phyloP scores from a whole-genome alignment of 495 filamentous ascomycete genomes.

The Sporormia fimetaria region DNA sequence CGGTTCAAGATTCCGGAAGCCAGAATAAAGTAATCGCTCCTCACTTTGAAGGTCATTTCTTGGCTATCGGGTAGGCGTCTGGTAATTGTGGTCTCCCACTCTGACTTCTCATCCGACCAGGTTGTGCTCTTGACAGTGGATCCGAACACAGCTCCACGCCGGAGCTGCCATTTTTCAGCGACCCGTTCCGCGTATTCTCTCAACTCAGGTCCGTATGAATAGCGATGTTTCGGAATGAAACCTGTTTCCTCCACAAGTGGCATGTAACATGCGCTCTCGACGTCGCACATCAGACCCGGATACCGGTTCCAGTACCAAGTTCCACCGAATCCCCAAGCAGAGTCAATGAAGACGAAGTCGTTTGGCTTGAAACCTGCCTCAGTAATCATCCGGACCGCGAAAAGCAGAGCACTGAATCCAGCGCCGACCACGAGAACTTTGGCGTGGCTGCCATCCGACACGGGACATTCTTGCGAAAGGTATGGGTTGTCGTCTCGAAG shows the following conservation, averaged over 20 bases:
- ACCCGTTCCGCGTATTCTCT: conserved; percentile 36
- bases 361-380: conserved; percentile 35
- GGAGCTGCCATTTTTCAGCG: conserved; percentile 37
- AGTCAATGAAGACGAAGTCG: conserved; percentile 42
- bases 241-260: conserved; percentile 51
- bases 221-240: conserved; percentile 42
- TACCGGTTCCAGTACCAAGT: conserved; percentile 50
- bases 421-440: conserved; percentile 35
- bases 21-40: conserved; percentile 32
- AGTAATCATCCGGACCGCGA: conserved; percentile 41
- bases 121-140: conserved; percentile 28
- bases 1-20: conserved; percentile 35
- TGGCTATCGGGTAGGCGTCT: no score
- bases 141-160: conserved; percentile 40
- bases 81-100: conserved; percentile 35
- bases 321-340: conserved; percentile 41
- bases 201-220: conserved; percentile 38
- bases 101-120: conserved; percentile 37
- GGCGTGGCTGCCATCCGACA: no score
- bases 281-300: conserved; percentile 41
- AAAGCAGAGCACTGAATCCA: conserved; percentile 41
- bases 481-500: no score
- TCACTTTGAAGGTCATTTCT: conserved; percentile 26
- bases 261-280: conserved; percentile 43
- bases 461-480: no score